Percentiles rank a stretch among this genome's conserved stretches.
phyloP scores from a whole-genome alignment of 148 eudicot genomes.

The Rhododendron vialii region DNA sequence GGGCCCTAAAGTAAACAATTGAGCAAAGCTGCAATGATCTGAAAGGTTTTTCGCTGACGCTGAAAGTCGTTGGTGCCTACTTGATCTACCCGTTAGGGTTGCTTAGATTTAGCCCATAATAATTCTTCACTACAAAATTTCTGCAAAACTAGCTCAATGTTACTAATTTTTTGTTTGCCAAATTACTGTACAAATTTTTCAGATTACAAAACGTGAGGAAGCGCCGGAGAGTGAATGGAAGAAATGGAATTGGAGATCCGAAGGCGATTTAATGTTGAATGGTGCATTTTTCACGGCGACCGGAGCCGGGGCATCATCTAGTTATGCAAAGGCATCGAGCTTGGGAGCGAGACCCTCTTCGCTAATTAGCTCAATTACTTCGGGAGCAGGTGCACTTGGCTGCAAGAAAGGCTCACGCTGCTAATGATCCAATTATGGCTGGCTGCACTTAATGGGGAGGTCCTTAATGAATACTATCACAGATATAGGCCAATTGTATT shows the following conservation, averaged over 20 bases:
- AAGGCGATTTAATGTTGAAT: constrained; percentile 54
- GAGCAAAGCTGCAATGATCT: neutral
- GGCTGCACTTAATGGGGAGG: neutral
- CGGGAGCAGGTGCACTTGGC: constrained; percentile 42
- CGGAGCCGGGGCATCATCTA: constrained; percentile 40
- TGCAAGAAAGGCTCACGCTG: constrained; percentile 54
- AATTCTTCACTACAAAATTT: neutral
- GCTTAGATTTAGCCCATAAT: neutral
- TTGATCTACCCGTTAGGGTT: no score
- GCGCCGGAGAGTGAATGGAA: constrained; percentile 44
- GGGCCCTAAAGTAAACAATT: no score
- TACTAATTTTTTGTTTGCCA: neutral
- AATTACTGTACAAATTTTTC: neutral
- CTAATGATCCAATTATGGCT: constrained; percentile 17
- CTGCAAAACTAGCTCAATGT: neutral
- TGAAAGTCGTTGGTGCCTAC: no score
- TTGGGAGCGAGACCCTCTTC: constrained; percentile 57
- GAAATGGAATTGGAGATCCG: constrained; percentile 70
- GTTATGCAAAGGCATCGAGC: constrained; percentile 61
- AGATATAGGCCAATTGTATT: neutral
- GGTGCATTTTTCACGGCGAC: constrained; percentile 59
- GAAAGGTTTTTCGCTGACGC: no score
- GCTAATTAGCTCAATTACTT: constrained; percentile 43
- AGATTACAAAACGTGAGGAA: constrained; percentile 64
- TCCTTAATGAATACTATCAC: neutral